Percentiles rank a stretch among this genome's conserved stretches.
These are phyloP conservation scores for Cercospora sojina DNA, from an alignment of 2,329 filamentous ascomycete genomes.

Conservation along the genomic window DNA sequence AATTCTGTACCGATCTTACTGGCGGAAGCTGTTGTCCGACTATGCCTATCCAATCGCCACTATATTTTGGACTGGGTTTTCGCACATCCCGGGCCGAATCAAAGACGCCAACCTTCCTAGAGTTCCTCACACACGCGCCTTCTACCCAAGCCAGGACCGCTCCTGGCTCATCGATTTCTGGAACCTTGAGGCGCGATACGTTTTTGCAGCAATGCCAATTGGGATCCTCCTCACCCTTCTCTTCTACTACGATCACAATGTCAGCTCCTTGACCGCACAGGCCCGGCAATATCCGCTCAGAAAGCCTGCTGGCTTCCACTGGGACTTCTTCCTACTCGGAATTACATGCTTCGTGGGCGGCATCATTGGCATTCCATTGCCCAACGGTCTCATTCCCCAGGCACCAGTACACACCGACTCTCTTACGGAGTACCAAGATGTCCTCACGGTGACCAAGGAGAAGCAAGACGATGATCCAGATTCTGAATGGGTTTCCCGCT, in stretches of 20 bases:
- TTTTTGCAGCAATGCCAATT: constrained; percentile 55
- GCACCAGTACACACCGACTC: constrained; percentile 60
- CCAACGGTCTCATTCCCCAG: constrained; percentile 60
- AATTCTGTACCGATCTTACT: constrained; percentile 46
- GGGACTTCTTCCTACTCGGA: constrained; percentile 60
- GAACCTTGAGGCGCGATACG: constrained; percentile 52
- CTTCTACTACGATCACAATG: constrained; percentile 59
- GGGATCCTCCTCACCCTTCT: constrained; percentile 55
- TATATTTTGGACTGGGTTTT: constrained; percentile 56
- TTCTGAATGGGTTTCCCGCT: constrained; percentile 42
- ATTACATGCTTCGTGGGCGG: constrained; percentile 56
- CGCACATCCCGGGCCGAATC: constrained; percentile 52
- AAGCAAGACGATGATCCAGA: constrained; percentile 45
- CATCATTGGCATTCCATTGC: constrained; percentile 57
- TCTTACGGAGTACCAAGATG: constrained; percentile 45
- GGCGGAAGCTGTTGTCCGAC: constrained; percentile 52
- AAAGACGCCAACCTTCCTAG: constrained; percentile 43
- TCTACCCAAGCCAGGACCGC: constrained; percentile 49
- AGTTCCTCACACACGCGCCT: constrained; percentile 48
- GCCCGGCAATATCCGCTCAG: constrained; percentile 56
- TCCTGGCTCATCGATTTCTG: constrained; percentile 55
- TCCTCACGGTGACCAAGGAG: constrained; percentile 45
- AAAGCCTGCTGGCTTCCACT: constrained; percentile 61
- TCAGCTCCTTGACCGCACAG: constrained; percentile 58
- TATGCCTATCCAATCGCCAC: constrained; percentile 56